These are phyloP conservation scores for Phytopythium litorale DNA, from an alignment of 352 stramenopile genomes.

Conservation along the genomic window DNA sequence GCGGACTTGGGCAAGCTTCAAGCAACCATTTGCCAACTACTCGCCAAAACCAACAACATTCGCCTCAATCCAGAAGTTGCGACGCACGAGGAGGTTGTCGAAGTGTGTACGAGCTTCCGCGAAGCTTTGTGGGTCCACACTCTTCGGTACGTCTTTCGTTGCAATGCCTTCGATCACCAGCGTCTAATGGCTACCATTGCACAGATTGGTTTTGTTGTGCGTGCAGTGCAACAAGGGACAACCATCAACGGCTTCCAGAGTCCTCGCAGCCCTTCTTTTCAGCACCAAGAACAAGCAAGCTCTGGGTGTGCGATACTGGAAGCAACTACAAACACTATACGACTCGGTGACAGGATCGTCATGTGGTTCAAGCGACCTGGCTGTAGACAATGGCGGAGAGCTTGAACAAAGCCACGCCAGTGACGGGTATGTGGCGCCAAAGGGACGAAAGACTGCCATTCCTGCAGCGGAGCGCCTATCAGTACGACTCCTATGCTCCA, in stretches of 20 bases:
- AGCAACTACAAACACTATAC: constrained; percentile 30
- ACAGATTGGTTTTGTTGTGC: constrained; percentile 18
- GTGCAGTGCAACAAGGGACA: constrained; percentile 7
- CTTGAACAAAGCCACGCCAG: constrained; percentile 9
- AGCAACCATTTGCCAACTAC: not conserved
- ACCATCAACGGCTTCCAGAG: constrained; percentile 5
- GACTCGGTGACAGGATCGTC: constrained; percentile 1
- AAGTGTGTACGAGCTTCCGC: constrained; percentile 52
- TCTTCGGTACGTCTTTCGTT: constrained; percentile 33
- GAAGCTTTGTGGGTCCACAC: constrained; percentile 60
- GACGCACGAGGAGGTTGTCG: constrained; percentile 40
- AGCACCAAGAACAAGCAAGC: constrained; percentile 36
- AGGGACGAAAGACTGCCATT: not conserved
- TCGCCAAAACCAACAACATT: constrained; percentile 26
- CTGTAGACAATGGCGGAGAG: not conserved
- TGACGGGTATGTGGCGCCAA: not conserved
- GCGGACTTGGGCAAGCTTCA: constrained; percentile 1
- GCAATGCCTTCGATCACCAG: constrained; percentile 2
- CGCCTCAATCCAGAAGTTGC: constrained; percentile 39
- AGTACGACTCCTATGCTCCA: constrained; percentile 41
- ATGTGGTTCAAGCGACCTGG: not conserved
- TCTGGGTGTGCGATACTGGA: constrained; percentile 32
- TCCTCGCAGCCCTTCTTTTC: constrained; percentile 20
- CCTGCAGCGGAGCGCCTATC: constrained; percentile 11
- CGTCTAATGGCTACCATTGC: constrained; percentile 11